Evolutionary conservation across 345 rosid species (phyloP), one percentile per base, ranked within the genome.

Genomic region (Salix arbutifolia): DNA sequence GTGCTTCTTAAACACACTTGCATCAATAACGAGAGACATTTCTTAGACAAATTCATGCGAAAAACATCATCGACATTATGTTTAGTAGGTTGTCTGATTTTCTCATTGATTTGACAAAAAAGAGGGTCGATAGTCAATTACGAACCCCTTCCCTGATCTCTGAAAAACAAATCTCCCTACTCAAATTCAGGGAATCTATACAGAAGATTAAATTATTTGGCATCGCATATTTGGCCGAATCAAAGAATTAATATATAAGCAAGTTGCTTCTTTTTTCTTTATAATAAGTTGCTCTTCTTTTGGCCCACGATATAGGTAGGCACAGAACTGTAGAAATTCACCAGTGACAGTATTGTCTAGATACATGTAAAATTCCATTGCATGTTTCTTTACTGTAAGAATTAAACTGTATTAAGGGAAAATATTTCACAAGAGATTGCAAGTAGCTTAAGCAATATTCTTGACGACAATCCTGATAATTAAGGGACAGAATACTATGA

Each of bases 1-100:
- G 84, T 74, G 76, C 71, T 70, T 66, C n/a, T 33, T 58, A 56
- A 71, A 60, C 76, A 56, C 65, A 44, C 35, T 44, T 78, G 81
- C 74, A 44, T 61, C 10, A 9, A 74, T 71, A 17, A 61, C 65
- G 31, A 23, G 44, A 70, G 73, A 33, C 77, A 78, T 44, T 44
- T 70, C 26, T 0, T 9, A 35, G 76, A 80, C 77, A 80, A 58
- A 9, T 30, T 12, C 5, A 68, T 30, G 35, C 30, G 31, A 9
- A 75, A 67, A 69, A 76, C 42, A 25, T 56, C 21, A 61, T 25
- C 35, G 37, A 14, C 58, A 16, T 16, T 58, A 30, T 5, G 26
- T 7, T 1, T 25, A 30, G 25, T 31, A 25, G 71, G 48, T 21
- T 17, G 33, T 64, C 71, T 58, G 64, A 21, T 23, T 74, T 46